Percentiles rank a stretch among this genome's conserved stretches.
Evolutionary conservation across 768 basidiomycete species (phyloP).

Genomic region (Lentinula lateritia): DNA sequence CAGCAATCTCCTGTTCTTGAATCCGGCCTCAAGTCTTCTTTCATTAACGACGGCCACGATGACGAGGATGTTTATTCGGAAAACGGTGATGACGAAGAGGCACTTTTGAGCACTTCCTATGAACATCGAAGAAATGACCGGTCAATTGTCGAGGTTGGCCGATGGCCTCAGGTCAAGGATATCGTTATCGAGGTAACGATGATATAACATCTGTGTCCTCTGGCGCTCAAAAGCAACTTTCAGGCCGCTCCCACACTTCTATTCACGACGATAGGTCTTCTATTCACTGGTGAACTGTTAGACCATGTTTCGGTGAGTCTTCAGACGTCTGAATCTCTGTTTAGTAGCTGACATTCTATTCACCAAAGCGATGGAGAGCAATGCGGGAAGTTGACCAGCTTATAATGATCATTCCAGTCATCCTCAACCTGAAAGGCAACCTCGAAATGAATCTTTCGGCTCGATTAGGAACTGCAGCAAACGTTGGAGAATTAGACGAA

Average conservation of each 20-base stretch:
- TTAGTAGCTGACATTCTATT: not conserved
- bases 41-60: slow-evolving; percentile 22
- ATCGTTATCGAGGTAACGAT: slow-evolving; percentile 67
- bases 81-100: slow-evolving; percentile 42
- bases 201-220: not conserved
- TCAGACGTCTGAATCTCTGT: not conserved
- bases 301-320: slow-evolving; percentile 77
- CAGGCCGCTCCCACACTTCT: slow-evolving; percentile 87
- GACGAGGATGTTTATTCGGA: slow-evolving; percentile 49
- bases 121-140: not conserved
- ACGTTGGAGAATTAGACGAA: slow-evolving; percentile 87
- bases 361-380: slow-evolving; percentile 72
- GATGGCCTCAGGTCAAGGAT: slow-evolving; percentile 52
- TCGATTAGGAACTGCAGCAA: slow-evolving; percentile 89
- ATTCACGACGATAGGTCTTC: slow-evolving; percentile 73
- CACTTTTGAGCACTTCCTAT: slow-evolving; percentile 30
- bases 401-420: slow-evolving; percentile 92
- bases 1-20: not conserved
- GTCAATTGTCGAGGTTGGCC: slow-evolving; percentile 4
- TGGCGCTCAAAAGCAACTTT: not conserved
- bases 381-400: slow-evolving; percentile 90
- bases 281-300: slow-evolving; percentile 89
- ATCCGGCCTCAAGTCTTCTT: not conserved
- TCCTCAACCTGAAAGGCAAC: slow-evolving; percentile 96
- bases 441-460: slow-evolving; percentile 99